Percentiles rank a stretch among this genome's conserved stretches.
Evolutionary conservation across 495 filamentous ascomycete genomes (phyloP).

Genomic region (Neurospora sp.): DNA sequence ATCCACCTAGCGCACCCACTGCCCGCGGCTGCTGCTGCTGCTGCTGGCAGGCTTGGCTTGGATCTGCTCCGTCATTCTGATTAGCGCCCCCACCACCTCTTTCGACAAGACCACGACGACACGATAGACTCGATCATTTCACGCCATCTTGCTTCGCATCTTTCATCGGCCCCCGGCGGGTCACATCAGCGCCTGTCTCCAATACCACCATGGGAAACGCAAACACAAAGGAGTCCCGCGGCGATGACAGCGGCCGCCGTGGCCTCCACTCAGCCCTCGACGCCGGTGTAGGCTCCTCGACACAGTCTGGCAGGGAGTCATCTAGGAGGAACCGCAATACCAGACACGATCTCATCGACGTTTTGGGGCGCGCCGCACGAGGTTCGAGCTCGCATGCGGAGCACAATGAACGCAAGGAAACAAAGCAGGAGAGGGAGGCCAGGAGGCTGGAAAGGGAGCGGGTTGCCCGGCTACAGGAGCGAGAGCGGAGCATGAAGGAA

Average conservation of each 20-base stretch:
- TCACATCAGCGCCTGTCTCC: not conserved
- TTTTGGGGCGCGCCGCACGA: constrained; percentile 11
- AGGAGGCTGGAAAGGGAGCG: constrained; percentile 78
- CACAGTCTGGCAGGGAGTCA: constrained; percentile 13
- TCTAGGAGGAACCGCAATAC: constrained; percentile 18
- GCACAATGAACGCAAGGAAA: constrained; percentile 58
- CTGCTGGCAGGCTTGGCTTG: not conserved
- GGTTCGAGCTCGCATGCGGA: constrained; percentile 17
- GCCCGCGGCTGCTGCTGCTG: not conserved
- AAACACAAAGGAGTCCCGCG: constrained; percentile 24
- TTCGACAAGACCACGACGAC: not conserved
- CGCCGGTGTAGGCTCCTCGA: constrained; percentile 8
- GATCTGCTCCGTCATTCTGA: not conserved
- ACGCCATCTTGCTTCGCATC: not conserved
- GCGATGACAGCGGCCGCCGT: constrained; percentile 15
- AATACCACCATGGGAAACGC: constrained; percentile 19
- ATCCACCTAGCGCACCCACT: not conserved
- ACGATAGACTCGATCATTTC: not conserved
- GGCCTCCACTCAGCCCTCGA: constrained; percentile 13
- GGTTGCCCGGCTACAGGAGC: constrained; percentile 59
- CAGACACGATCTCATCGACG: constrained; percentile 17
- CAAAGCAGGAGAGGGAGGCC: constrained; percentile 83
- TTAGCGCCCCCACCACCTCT: not conserved
- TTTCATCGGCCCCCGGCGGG: not conserved
- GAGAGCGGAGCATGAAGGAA: constrained; percentile 85